These are phyloP conservation scores for Phyllosticta citriasiana DNA, from an alignment of 2,329 filamentous ascomycete species.

Conservation along the genomic window DNA sequence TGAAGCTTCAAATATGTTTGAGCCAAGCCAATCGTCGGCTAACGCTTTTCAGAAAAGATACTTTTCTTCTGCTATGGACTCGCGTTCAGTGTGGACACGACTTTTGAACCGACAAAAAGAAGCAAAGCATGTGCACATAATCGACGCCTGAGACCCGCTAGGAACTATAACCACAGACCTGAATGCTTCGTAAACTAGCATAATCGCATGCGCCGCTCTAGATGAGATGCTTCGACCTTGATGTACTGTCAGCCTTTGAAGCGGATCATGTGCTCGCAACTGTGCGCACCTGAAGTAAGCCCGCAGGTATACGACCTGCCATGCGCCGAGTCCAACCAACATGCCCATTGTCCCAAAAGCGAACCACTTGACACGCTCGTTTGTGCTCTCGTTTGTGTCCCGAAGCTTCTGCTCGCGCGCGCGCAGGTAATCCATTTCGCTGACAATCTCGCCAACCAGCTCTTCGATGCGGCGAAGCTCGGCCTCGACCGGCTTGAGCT, in stretches of 20 bases:
- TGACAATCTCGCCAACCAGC: conserved; percentile 75
- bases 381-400: conserved; percentile 99
- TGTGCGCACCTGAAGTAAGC: conserved; percentile 79
- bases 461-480: conserved; percentile 91
- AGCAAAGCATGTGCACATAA: conserved; percentile 5
- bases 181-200: conserved; percentile 6
- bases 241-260: not conserved
- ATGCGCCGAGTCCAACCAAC: conserved; percentile 77
- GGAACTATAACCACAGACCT: conserved; percentile 6
- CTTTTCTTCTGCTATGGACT: not conserved
- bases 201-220: conserved; percentile 17
- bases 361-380: conserved; percentile 98
- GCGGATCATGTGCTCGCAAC: too few relatives aligned
- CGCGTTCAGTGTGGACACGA: not conserved
- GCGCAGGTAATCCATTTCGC: conserved; percentile 94
- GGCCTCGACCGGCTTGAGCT: conserved; percentile 93
- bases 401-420: conserved; percentile 84
- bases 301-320: conserved; percentile 96
- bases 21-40: too few relatives aligned
- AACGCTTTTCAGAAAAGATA: not conserved
- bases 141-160: conserved; percentile 4
- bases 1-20: too few relatives aligned
- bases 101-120: not conserved
- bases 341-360: conserved; percentile 88
- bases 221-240: conserved; percentile 42